Conservation (phyloP, 441 rosid species). For the Capsella rubella region DNA sequence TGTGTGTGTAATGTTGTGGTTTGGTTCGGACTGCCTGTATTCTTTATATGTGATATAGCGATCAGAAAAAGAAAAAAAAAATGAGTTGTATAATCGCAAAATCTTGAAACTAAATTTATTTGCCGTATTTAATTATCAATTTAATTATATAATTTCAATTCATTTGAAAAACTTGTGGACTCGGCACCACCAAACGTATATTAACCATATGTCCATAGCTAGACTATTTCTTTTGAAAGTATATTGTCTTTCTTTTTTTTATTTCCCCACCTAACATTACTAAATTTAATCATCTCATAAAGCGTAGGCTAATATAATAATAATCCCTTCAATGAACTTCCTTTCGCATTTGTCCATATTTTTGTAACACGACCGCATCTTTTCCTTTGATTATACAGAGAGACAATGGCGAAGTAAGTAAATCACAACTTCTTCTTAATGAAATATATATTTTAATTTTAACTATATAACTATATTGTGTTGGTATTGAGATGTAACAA, state of each 20-base stretch:
- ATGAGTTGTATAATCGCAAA: conserved; percentile 11
- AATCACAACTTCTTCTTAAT: not conserved
- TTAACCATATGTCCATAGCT: conserved; percentile 27
- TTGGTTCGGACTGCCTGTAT: conserved; percentile 14
- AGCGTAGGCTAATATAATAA: not conserved
- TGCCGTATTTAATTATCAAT: not conserved
- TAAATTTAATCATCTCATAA: not conserved
- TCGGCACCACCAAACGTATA: conserved; percentile 38
- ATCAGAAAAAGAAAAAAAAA: not conserved
- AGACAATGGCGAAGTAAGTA: not conserved
- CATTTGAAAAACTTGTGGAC: conserved; percentile 27
- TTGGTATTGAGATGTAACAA: not conserved
- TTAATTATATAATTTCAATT: not conserved
- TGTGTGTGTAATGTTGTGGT: conserved; percentile 12
- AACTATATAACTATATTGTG: no score
- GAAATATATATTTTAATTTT: not conserved
- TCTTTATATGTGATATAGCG: conserved; percentile 26
- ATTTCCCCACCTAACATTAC: not conserved
- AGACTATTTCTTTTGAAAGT: conserved; percentile 17
- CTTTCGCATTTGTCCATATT: not conserved
- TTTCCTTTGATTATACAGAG: not conserved
- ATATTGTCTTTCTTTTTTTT: conserved; percentile 5
- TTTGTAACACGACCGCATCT: not conserved
- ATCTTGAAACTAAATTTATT: no score
- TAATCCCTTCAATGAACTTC: not conserved